Evolutionary conservation across 345 rosid species (phyloP), one percentile per base, ranked within the genome.

Genomic region (Clarkia xantiana): DNA sequence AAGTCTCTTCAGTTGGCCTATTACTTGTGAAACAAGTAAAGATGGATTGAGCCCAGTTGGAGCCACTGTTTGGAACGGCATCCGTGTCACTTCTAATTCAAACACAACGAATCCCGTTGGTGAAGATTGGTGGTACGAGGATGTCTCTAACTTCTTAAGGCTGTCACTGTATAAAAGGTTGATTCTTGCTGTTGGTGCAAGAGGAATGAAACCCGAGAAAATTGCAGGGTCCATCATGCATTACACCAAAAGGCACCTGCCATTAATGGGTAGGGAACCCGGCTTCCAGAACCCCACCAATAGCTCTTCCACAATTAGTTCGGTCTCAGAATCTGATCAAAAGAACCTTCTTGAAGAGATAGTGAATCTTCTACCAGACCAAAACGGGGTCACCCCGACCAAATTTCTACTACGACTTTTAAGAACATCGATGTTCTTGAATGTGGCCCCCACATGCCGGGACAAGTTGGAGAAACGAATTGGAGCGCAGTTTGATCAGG

Each of bases 71-170:
- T 89, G 95, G 97, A 86, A 90, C 38, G 97, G 95, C 16, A 82
- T 90, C 62, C 45, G 75, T 10, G 40, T 67, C 20, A 46, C 36
- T 29, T 29, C 36, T 29, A 29, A 29, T 29, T 29, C 72, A 39
- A 55, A 69, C 20, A 72, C 67, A 63, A 44, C 74, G 15, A 65
- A 54, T 9, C 40, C 71, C 10, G 45, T 67, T 13, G 70, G 66
- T 2, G 78, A 73, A 25, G 88, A 90, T 70, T 86, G 95, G 95
- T 90, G 97, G 97, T 79, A 76, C 14, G 82, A 77, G 44, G 97
- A 90, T 53, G 84, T 67, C 29, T 86, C 94, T 29, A 29, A 23
- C 0, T 61, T 64, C 53, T 87, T 82, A 10, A 50, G 72, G 14
- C 52, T 85, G 10, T 49, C 79, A 14, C 45, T 74, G 23, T 90